Evolutionary conservation across 495 filamentous ascomycete genomes (phyloP).

Genomic region (Aspergillus bertholletiae): DNA sequence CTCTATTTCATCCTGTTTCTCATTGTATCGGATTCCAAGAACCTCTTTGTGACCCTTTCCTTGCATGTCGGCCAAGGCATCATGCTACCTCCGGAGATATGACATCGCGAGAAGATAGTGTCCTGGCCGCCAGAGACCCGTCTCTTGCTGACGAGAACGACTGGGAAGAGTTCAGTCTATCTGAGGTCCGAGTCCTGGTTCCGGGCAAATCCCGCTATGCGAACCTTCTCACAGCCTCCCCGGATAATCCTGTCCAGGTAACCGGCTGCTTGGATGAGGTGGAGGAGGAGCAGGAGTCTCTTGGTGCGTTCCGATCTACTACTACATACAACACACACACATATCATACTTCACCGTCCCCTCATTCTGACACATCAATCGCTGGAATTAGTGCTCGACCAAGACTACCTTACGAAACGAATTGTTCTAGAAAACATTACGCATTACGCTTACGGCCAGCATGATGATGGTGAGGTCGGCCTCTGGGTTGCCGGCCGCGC

Average conservation of each 20-base stretch:
- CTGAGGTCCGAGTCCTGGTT: constrained; percentile 49
- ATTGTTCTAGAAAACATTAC: constrained; percentile 63
- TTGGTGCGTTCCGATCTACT: constrained; percentile 28
- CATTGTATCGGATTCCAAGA: neutral
- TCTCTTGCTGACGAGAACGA: constrained; percentile 54
- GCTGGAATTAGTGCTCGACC: constrained; percentile 40
- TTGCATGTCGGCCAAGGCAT: constrained; percentile 10
- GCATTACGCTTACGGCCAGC: constrained; percentile 68
- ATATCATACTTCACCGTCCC: neutral
- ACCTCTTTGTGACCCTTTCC: neutral
- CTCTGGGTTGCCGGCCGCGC: constrained; percentile 74
- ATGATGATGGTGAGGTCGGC: constrained; percentile 53
- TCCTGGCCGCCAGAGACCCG: constrained; percentile 53
- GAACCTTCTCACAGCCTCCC: constrained; percentile 51
- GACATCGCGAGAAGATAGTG: constrained; percentile 50
- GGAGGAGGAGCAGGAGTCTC: constrained; percentile 38
- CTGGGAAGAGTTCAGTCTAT: constrained; percentile 55
- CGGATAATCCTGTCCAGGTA: constrained; percentile 51
- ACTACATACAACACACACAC: neutral
- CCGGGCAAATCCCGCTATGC: constrained; percentile 47
- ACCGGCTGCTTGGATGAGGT: constrained; percentile 49
- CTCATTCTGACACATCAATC: neutral
- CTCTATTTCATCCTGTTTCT: neutral
- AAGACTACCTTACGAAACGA: constrained; percentile 44
- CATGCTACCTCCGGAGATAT: constrained; percentile 39